Evolutionary conservation across 106 monocot genomes (phyloP).

Genomic region (Dioscorea zingiberensis): DNA sequence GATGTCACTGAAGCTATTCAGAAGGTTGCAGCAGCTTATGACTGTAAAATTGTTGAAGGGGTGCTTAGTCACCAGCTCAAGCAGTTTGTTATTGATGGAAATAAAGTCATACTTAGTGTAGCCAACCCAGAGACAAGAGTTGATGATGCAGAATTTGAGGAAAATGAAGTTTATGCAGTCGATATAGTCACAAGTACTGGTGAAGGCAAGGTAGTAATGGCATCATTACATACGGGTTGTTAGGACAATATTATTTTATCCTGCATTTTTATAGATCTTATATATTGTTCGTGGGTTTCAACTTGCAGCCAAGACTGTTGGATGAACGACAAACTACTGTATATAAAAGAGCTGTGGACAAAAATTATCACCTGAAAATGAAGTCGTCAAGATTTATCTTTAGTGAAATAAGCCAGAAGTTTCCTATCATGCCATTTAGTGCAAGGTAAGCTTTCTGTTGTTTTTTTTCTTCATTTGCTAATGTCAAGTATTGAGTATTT

Average conservation of each 20-base stretch:
- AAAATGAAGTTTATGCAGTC: slow-evolving; percentile 96
- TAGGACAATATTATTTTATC: background rate
- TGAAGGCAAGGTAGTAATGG: slow-evolving; percentile 70
- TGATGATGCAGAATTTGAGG: slow-evolving; percentile 97
- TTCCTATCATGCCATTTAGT: slow-evolving; percentile 86
- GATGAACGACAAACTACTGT: slow-evolving; percentile 94
- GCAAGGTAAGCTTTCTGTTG: slow-evolving; percentile 48
- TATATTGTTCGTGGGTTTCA: background rate
- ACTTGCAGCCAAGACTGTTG: slow-evolving; percentile 63
- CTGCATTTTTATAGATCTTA: background rate
- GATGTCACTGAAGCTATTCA: slow-evolving; percentile 95
- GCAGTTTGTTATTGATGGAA: slow-evolving; percentile 98
- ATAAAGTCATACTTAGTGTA: slow-evolving; percentile 87
- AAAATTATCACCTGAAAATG: slow-evolving; percentile 90
- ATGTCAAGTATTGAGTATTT: too few relatives aligned
- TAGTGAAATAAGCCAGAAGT: slow-evolving; percentile 89
- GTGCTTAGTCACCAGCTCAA: slow-evolving; percentile 97
- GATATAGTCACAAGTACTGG: slow-evolving; percentile 93
- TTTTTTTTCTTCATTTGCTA: background rate
- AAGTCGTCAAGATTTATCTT: slow-evolving; percentile 94
- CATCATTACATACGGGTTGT: background rate
- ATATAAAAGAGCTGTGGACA: slow-evolving; percentile 94
- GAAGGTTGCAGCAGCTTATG: slow-evolving; percentile 98
- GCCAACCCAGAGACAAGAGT: slow-evolving; percentile 76
- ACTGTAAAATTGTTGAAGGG: slow-evolving; percentile 97